These are phyloP conservation scores for Geotrichum candidum DNA, from an alignment of 1,139 yeast species.

Conservation along the genomic window DNA sequence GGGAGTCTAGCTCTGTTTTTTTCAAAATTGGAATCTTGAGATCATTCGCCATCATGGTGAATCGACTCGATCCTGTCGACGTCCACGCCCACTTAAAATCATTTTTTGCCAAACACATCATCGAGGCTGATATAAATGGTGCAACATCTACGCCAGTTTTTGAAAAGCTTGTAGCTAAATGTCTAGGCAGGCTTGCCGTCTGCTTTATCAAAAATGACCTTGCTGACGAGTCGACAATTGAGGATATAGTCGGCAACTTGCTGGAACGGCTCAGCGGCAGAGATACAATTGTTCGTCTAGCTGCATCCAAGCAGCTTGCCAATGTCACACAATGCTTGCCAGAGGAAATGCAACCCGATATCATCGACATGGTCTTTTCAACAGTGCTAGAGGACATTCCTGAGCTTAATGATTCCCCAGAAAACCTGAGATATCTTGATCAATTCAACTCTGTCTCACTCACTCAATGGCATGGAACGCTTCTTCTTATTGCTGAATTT, in stretches of 20 bases:
- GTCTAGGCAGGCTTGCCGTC: conserved; percentile 34
- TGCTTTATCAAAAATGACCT: conserved; percentile 3
- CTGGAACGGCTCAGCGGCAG: conserved; percentile 31
- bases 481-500: conserved; percentile 44
- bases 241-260: conserved; percentile 6
- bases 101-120: background rate
- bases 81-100: conserved; percentile 2
- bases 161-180: conserved; percentile 32
- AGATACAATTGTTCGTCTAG: conserved; percentile 41
- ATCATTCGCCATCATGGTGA: conserved; percentile 21
- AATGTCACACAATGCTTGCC: conserved; percentile 35
- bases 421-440: conserved; percentile 5
- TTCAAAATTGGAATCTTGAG: conserved; percentile 26
- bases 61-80: conserved; percentile 18
- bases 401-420: background rate
- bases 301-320: conserved; percentile 45
- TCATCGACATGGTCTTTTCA: conserved; percentile 32
- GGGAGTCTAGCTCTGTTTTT: conserved; percentile 15
- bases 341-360: conserved; percentile 33
- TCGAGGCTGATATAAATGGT: background rate
- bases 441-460: conserved; percentile 30
- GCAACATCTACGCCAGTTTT: background rate
- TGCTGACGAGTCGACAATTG: conserved; percentile 2
- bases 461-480: conserved; percentile 42
- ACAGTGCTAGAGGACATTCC: conserved; percentile 28